Conservation (phyloP, 2,329 filamentous ascomycete species). For the Aureobasidium sp. region DNA sequence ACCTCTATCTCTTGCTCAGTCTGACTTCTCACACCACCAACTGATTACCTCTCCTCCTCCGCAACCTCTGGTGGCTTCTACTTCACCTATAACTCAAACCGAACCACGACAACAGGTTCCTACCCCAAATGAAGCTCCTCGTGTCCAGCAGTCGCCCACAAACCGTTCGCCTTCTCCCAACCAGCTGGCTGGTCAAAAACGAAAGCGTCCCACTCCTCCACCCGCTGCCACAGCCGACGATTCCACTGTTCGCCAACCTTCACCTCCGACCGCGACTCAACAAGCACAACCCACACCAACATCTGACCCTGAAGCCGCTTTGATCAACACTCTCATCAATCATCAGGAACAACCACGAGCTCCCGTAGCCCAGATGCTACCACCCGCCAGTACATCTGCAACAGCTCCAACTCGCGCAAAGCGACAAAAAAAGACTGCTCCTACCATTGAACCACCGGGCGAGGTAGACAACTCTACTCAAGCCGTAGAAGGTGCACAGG, state of each 20-base stretch:
- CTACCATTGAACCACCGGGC: background rate
- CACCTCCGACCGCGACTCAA: background rate
- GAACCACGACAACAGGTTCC: background rate
- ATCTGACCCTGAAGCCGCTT: background rate
- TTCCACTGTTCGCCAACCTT: background rate
- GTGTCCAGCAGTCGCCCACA: background rate
- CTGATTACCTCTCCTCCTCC: background rate
- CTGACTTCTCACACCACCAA: background rate
- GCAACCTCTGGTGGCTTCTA: background rate
- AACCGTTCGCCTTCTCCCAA: background rate
- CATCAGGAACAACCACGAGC: constrained; percentile 4
- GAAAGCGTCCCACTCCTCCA: constrained; percentile 5
- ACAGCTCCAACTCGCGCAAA: constrained; percentile 8
- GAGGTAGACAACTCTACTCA: background rate
- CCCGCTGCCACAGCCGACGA: background rate
- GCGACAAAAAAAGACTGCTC: constrained; percentile 9
- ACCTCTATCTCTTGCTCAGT: constrained; percentile 4
- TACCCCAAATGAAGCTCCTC: background rate
- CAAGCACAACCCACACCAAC: background rate
- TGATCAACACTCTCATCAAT: constrained; percentile 9
- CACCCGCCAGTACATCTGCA: background rate
- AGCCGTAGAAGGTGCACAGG: background rate
- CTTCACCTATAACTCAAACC: background rate
- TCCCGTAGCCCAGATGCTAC: constrained; percentile 13
- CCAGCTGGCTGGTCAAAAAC: constrained; percentile 13